Conservation (phyloP, 2,329 filamentous ascomycete genomes). For the Hypocreales sp. region DNA sequence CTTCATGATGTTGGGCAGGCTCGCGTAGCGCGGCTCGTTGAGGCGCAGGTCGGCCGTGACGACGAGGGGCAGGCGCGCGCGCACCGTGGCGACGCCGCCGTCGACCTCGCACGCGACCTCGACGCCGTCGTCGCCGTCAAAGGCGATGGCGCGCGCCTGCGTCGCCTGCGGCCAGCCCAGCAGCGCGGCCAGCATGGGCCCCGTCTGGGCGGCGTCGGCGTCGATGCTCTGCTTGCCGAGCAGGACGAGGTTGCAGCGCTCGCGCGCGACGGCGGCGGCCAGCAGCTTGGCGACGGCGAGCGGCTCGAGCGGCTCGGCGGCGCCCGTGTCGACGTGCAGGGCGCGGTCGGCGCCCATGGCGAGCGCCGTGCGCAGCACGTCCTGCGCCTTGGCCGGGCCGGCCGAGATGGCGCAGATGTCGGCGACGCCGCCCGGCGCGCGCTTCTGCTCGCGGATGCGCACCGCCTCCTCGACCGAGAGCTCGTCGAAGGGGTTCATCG, state of each 20-base stretch:
- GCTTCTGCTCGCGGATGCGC: constrained; percentile 78
- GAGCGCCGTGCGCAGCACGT: constrained; percentile 90
- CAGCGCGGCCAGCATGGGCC: constrained; percentile 91
- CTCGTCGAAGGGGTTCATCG: constrained; percentile 98
- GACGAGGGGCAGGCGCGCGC: constrained; percentile 74
- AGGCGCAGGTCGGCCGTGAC: constrained; percentile 89
- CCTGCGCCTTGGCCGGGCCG: constrained; percentile 73
- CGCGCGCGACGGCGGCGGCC: constrained; percentile 59
- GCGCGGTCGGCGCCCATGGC: constrained; percentile 93
- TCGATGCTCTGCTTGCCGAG: constrained; percentile 98
- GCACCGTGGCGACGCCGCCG: constrained; percentile 82
- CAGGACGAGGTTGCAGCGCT: constrained; percentile 83
- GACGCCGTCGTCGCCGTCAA: constrained; percentile 54
- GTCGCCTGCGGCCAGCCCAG: constrained; percentile 91
- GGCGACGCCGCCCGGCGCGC: constrained; percentile 57
- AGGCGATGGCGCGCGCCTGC: constrained; percentile 72
- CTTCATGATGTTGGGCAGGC: constrained; percentile 98
- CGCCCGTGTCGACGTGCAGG: constrained; percentile 71
- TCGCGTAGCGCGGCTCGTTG: constrained; percentile 92
- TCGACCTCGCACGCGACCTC: constrained; percentile 86
- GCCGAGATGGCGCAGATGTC: constrained; percentile 86
- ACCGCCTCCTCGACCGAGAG: constrained; percentile 94
- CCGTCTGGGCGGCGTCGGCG: constrained; percentile 88
- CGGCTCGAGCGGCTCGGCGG: constrained; percentile 69
- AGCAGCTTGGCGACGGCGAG: constrained; percentile 87